Base-by-base conservation (phyloP, 2,329 filamentous ascomycete genomes). In the Pyricularia pennisetigena region DNA sequence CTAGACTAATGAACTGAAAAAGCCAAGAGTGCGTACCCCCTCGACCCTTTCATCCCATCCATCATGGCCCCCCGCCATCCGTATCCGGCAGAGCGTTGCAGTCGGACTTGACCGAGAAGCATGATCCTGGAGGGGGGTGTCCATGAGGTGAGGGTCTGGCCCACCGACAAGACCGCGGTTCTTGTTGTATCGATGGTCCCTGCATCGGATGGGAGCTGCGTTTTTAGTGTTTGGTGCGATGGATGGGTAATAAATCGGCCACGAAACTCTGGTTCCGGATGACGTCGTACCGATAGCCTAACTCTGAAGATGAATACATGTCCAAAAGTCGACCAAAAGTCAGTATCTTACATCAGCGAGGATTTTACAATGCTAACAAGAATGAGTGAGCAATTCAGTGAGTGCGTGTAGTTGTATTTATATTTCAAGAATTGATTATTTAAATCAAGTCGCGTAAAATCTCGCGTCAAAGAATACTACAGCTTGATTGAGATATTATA, bases 401-500 rank as follows among this genome's bases (percentile, higher is more conserved):
- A 20, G 20, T 5, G 20, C 6, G 41, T 7, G 14, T 49, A 8
- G 10, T 16, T 29, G 24, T 62, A 6, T 62, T 20, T 28, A 28
- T 8, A 59, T 7, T 16, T 61, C 3, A 5, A 26, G 3, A 61
- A 12, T 26, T 12, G 14, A 26, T 9, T 61, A 2, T 10, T 12
- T 24, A 57, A 12, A 26, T 26, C 24, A 62, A 16, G 24, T 26
- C 4, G 59, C 59, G 3, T 2, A 16, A 14, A 62, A 28, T 49
- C 41, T 49, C n/a, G 16, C 41, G 41, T 49, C 16, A 20, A 20
- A 49, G 20, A 49, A 49, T 49, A 10, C 35, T 66, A 92, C 66
- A 94, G 74, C 77, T 92, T 93, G 73, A 94, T 88, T 24, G 87
- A 90, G 8, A 94, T 81, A 73, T 91, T 79, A 72, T 82, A 87